Conservation (phyloP, 2,329 filamentous ascomycete genomes). For the Pseudohalonectria lignicola region DNA sequence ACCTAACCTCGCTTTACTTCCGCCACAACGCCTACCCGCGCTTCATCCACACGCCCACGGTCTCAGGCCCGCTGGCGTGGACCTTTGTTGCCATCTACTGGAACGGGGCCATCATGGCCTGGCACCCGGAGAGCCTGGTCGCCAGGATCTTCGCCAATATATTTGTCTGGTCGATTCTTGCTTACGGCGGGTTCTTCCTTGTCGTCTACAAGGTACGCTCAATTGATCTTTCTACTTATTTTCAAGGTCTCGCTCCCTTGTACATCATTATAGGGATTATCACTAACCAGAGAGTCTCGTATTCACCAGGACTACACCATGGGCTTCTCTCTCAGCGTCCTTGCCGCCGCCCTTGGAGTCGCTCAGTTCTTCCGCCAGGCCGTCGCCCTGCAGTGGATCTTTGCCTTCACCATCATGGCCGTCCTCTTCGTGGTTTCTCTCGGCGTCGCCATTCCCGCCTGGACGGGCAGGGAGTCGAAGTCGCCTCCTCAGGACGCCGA, state of each 20-base stretch:
- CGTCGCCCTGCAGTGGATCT: slow-evolving; percentile 84
- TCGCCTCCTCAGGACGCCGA: slow-evolving; percentile 33
- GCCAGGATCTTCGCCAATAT: slow-evolving; percentile 78
- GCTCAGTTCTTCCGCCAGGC: slow-evolving; percentile 63
- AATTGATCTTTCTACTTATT: neutral
- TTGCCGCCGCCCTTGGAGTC: slow-evolving; percentile 65
- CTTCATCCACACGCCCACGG: slow-evolving; percentile 65
- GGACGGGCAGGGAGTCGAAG: slow-evolving; percentile 43
- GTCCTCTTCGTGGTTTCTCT: slow-evolving; percentile 61
- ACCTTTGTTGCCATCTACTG: slow-evolving; percentile 80
- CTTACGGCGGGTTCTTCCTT: slow-evolving; percentile 69
- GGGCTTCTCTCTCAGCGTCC: slow-evolving; percentile 65
- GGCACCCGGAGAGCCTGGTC: slow-evolving; percentile 51
- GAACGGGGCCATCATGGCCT: slow-evolving; percentile 76
- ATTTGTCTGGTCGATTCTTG: slow-evolving; percentile 75
- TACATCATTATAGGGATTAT: no score
- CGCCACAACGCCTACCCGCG: slow-evolving; percentile 60
- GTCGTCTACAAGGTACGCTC: slow-evolving; percentile 54
- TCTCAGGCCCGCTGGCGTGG: slow-evolving; percentile 74
- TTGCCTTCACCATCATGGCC: slow-evolving; percentile 74
- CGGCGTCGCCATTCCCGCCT: slow-evolving; percentile 51
- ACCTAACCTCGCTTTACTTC: slow-evolving; percentile 71
- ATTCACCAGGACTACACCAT: slow-evolving; percentile 62
- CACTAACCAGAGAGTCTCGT: no score
- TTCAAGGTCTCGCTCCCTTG: no score